Percentiles rank a stretch among this genome's conserved stretches.
Evolutionary conservation across 225 moss, liverwort and hornwort genomes (phyloP).

Genomic region (Pseudoscleropodium purum): DNA sequence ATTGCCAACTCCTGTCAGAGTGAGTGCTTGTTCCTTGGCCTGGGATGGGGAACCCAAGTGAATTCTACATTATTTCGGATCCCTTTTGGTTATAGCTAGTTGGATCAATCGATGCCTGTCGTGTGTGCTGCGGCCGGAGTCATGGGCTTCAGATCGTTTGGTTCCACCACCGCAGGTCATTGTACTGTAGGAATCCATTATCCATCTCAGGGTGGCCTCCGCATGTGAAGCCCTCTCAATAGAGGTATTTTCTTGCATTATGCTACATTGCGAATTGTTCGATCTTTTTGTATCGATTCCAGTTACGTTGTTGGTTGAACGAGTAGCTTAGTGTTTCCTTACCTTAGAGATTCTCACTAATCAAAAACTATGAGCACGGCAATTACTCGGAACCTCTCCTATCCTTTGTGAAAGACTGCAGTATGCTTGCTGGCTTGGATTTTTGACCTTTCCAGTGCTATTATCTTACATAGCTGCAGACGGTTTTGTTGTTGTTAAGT

Average conservation of each 20-base stretch:
- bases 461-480: neutral
- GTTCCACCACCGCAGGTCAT: constrained; percentile 23
- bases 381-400: neutral
- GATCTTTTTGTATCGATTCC: constrained; percentile 11
- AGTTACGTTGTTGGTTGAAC: neutral
- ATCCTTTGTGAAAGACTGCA: neutral
- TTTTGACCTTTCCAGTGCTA: neutral
- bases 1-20: constrained; percentile 12
- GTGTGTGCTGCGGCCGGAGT: neutral
- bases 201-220: constrained; percentile 23
- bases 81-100: constrained; percentile 28
- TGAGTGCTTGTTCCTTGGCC: constrained; percentile 5
- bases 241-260: constrained; percentile 55
- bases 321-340: neutral
- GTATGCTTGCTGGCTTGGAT: neutral
- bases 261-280: constrained; percentile 32
- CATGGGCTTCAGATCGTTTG: neutral
- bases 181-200: constrained; percentile 48
- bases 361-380: constrained; percentile 1
- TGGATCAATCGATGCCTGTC: constrained; percentile 27
- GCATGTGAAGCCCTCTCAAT: constrained; percentile 40
- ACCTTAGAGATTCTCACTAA: constrained; percentile 1
- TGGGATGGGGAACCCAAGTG: constrained; percentile 22
- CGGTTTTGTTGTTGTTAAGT: neutral
- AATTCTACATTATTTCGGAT: constrained; percentile 17